Base-by-base conservation (phyloP, 2,329 filamentous ascomycete species). In the Penicillium sp. region DNA sequence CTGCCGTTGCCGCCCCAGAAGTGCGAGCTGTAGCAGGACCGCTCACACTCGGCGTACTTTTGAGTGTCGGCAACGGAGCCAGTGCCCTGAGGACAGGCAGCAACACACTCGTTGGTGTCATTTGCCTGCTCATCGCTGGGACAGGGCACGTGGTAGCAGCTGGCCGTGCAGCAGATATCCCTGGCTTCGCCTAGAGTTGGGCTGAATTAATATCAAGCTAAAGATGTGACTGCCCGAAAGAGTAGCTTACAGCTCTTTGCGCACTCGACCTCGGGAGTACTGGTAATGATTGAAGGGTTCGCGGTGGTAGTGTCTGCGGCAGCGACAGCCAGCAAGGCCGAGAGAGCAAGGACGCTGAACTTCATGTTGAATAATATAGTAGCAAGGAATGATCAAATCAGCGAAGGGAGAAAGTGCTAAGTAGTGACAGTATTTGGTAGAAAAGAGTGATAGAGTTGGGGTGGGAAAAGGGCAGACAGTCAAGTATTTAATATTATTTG, bases 31-130 rank as follows among this genome's bases (percentile, higher is more conserved):
- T 74, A 75, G 69, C 77, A 80, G 51, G 61, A 59, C 45, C 72
- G 65, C 60, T 75, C 69, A 63, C 77, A 80, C 42, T 68, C 54
- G 53, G 70, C 68, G 57, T 74, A 80, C 51, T 65, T 65, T 45
- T 72, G 55, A 31, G 72, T 75, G 52, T 73, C 75, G 12, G 62
- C 63, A 3, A 70, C 61, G 28, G 72, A 69, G 39, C 77, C 76
- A 54, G 71, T 69, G 48, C 77, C 77, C 68, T 79, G 75, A 49
- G 75, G 72, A 63, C 77, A 80, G 46, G 72, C 68, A 40, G 69
- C 69, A 41, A 75, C 76, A 58, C 77, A 80, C 43, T 70, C 64
- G 60, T 69, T 77, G 61, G 76, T 79, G 51, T 72, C 69, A 58
- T 76, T 72, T 58, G 69, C 74, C 64, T 76, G 70, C 42, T 62